A percentile compares a stretch with the other conserved stretches of the same genome.
Conservation (phyloP, 1,284 basidiomycete species). For the Earliella scabrosa region DNA sequence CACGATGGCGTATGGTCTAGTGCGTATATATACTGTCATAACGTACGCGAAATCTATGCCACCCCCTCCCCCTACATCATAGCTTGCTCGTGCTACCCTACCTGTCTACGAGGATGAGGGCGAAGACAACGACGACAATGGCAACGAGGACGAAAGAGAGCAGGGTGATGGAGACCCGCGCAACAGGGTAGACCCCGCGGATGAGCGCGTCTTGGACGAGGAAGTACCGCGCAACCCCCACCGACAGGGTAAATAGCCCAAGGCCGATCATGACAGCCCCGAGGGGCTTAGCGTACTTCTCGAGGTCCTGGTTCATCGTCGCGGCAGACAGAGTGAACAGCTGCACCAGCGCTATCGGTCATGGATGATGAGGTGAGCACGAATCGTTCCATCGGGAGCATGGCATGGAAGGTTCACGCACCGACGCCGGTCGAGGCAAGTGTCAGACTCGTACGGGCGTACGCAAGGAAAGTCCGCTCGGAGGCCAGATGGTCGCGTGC, state of each 20-base stretch:
- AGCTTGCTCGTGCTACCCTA: too few relatives aligned
- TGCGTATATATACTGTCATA: neutral
- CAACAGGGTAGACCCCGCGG: slow-evolving; percentile 59
- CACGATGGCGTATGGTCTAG: neutral
- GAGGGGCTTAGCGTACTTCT: slow-evolving; percentile 54
- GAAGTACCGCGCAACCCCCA: slow-evolving; percentile 61
- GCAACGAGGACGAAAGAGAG: slow-evolving; percentile 49
- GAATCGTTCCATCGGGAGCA: neutral
- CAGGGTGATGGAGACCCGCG: slow-evolving; percentile 48
- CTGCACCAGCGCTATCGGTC: slow-evolving; percentile 53
- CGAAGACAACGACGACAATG: slow-evolving; percentile 55
- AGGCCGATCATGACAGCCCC: slow-evolving; percentile 56
- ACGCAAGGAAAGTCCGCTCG: slow-evolving; percentile 62
- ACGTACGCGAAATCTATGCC: neutral
- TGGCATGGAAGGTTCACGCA: slow-evolving; percentile 21
- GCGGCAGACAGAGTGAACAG: slow-evolving; percentile 52
- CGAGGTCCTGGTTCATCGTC: slow-evolving; percentile 33
- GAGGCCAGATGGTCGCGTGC: slow-evolving; percentile 64
- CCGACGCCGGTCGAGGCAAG: slow-evolving; percentile 56
- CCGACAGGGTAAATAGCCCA: slow-evolving; percentile 52
- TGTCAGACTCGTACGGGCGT: slow-evolving; percentile 59
- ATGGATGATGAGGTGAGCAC: neutral
- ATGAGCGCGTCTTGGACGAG: slow-evolving; percentile 56
- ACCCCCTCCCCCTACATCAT: too few relatives aligned
- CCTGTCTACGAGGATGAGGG: slow-evolving; percentile 41